A percentile compares a stretch with the other conserved stretches of the same genome.
phyloP scores from a whole-genome alignment of 2,329 filamentous ascomycete genomes.

The Madurella fahalii region DNA sequence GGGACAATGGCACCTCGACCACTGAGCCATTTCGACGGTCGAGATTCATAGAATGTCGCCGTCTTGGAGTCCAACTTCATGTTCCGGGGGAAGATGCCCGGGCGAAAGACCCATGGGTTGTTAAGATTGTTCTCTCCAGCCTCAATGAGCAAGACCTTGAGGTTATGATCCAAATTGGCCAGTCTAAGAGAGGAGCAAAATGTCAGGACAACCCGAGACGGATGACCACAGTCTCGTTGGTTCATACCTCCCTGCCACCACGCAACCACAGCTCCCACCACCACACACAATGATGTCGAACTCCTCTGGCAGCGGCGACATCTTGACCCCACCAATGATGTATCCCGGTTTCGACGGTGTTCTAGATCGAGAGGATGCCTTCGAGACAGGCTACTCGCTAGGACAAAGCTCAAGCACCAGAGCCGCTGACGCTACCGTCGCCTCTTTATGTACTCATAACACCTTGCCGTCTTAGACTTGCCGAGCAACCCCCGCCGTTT shows the following conservation, averaged over 20 bases:
- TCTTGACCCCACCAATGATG: slow-evolving; percentile 17
- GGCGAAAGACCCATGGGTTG: slow-evolving; percentile 73
- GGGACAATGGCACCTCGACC: slow-evolving; percentile 71
- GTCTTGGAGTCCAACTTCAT: slow-evolving; percentile 79
- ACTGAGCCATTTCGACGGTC: slow-evolving; percentile 67
- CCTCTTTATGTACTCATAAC: slow-evolving; percentile 1
- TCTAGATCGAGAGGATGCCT: not conserved
- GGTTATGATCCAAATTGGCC: slow-evolving; percentile 72
- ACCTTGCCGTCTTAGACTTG: not conserved
- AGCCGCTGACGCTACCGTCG: not conserved
- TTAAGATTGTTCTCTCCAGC: slow-evolving; percentile 70
- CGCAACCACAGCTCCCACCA: slow-evolving; percentile 63
- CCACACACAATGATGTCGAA: slow-evolving; percentile 78
- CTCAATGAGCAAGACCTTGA: slow-evolving; percentile 66
- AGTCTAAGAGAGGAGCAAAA: slow-evolving; percentile 45
- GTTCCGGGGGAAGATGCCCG: slow-evolving; percentile 72
- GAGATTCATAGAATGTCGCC: slow-evolving; percentile 75
- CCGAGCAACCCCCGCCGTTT: slow-evolving; percentile 10
- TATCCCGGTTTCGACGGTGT: not conserved
- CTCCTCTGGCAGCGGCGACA: slow-evolving; percentile 61
- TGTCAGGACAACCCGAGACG: slow-evolving; percentile 22
- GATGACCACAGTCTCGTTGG: slow-evolving; percentile 1
- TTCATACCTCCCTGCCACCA: slow-evolving; percentile 52
- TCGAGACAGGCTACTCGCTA: not conserved
- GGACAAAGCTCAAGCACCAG: not conserved